Percentiles rank a stretch among this genome's conserved stretches.
Conservation (phyloP, 2,329 filamentous ascomycete species). For the Graphium sp. region DNA sequence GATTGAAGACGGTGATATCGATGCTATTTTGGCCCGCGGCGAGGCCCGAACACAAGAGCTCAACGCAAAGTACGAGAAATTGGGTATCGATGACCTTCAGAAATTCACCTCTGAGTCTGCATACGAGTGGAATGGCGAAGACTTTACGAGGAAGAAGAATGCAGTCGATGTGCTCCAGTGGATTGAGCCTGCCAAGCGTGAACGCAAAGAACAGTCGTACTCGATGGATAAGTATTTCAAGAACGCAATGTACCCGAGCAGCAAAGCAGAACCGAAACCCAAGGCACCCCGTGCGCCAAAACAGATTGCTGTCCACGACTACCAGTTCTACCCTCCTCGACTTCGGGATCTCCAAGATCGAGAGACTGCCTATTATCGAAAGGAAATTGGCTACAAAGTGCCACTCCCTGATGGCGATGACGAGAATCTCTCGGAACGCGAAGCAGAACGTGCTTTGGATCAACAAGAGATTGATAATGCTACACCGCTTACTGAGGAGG, state of each 20-base stretch:
- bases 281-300: conserved; percentile 93
- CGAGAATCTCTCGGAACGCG: conserved; percentile 69
- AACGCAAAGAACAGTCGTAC: conserved; percentile 94
- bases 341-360: conserved; percentile 85
- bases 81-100: conserved; percentile 91
- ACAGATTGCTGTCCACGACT: conserved; percentile 83
- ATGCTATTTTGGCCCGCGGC: conserved; percentile 69
- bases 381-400: conserved; percentile 91
- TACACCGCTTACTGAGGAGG: conserved; percentile 71
- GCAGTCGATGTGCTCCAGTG: conserved; percentile 72
- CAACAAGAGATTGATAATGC: conserved; percentile 91
- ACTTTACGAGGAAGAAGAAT: conserved; percentile 83
- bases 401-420: conserved; percentile 79
- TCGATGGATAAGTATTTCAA: conserved; percentile 99
- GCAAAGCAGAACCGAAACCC: conserved; percentile 78
- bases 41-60: conserved; percentile 80
- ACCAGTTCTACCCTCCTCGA: conserved; percentile 83
- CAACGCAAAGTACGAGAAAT: conserved; percentile 88
- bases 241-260: conserved; percentile 62
- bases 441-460: conserved; percentile 72
- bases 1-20: conserved; percentile 78
- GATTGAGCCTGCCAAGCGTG: conserved; percentile 97
- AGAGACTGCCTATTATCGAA: conserved; percentile 89
- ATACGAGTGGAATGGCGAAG: conserved; percentile 98
- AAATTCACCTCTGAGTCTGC: conserved; percentile 96